Evolutionary conservation across 1,284 basidiomycete species (phyloP), one percentile per base, ranked within the genome.

Genomic region (Trichosporon ovoides): DNA sequence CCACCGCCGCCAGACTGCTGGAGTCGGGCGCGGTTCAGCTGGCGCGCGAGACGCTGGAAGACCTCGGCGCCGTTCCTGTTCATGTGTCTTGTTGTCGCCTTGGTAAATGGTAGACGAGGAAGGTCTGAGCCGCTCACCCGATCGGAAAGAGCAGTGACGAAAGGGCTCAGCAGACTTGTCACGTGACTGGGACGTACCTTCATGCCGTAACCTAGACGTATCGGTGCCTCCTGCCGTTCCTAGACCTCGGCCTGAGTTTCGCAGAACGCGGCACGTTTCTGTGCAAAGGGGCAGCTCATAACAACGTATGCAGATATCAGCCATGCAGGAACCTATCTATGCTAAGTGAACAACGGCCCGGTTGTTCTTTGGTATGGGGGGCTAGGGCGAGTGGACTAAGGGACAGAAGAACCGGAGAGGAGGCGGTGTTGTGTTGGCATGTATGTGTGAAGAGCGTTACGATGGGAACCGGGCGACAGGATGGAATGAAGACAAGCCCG

Each of bases 31-130:
- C 72, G 58, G 58, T 74, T 74, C 56, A 76, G 71, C 64, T 77
- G 74, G 59, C 73, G 69, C 13, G 73, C 73, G n/a, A 77, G 66
- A 24, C 66, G 63, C 28, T 70, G 69, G 37, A 77, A 74, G 48
- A 72, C 72, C 67, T 77, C 73, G 55, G 67, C 67, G 57, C 69
- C 70, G 66, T 65, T 61, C 63, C 69, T 64, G 64, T 74, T 75
- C 73, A 75, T 75, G 19, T n/a, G n/a, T n/a, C n/a, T 22, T 50
- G 14, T 9, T 19, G 40, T 20, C 4, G 9, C 5, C 9, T 31
- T 4, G 4, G 28, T 4, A 31, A 9, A 9, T 4, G 9, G 28
- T 4, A n/a, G n/a, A n/a, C n/a, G n/a, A n/a, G n/a, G n/a, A n/a
- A n/a, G n/a, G n/a, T n/a, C n/a, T n/a, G n/a, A n/a, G n/a, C n/a